These are phyloP conservation scores for Apiospora marii DNA, from an alignment of 2,329 filamentous ascomycete species.

Conservation along the genomic window DNA sequence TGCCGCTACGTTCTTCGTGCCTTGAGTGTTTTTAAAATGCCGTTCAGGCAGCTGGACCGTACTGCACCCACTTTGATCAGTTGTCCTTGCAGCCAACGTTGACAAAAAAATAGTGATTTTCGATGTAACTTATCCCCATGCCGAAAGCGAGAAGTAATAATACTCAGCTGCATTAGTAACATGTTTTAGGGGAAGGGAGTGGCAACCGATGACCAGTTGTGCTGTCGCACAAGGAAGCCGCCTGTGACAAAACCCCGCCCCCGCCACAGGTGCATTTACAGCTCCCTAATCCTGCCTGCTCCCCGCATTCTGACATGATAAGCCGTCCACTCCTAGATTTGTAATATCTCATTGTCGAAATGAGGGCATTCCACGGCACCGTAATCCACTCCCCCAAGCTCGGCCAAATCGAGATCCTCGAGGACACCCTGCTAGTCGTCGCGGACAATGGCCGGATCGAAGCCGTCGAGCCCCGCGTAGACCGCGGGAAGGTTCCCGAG, in stretches of 20 bases:
- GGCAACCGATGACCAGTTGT: neutral
- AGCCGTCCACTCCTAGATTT: neutral
- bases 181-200: neutral
- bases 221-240: neutral
- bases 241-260: neutral
- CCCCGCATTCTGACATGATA: neutral
- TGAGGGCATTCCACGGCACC: slow-evolving; percentile 49
- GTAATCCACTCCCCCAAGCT: slow-evolving; percentile 49
- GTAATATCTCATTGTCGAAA: neutral
- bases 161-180: neutral
- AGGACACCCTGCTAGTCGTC: slow-evolving; percentile 46
- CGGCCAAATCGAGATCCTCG: slow-evolving; percentile 46
- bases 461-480: slow-evolving; percentile 25
- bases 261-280: neutral
- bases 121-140: no score
- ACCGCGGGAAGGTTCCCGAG: neutral
- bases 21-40: no score
- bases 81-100: neutral
- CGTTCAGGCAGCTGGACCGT: no score
- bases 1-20: no score
- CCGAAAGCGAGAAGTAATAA: neutral
- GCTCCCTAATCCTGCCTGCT: neutral
- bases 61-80: no score
- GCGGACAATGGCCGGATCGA: slow-evolving; percentile 29
- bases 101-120: neutral